Evolutionary conservation across 163 green algal species (phyloP).

Genomic region (Scenedesmus sp.): DNA sequence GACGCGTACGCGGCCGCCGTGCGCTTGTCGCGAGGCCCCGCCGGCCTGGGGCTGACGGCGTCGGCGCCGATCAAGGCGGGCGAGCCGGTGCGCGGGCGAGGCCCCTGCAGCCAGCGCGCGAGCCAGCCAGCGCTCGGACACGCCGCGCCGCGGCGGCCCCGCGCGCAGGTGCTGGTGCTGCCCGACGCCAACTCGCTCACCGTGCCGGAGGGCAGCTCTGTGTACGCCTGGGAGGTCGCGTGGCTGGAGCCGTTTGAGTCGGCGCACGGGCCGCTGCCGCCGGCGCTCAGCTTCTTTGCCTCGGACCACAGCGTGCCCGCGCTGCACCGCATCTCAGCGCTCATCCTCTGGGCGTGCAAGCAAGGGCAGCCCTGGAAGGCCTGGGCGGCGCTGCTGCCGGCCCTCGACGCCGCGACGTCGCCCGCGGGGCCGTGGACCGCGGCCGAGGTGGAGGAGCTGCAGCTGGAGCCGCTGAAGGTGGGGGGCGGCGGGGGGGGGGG

Average conservation of each 20-base stretch:
- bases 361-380: background rate
- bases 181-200: slow-evolving; percentile 1
- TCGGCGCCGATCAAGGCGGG: too few relatives aligned
- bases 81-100: too few relatives aligned
- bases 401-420: background rate
- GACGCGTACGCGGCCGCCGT: too few relatives aligned
- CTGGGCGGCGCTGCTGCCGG: slow-evolving; percentile 9
- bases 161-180: background rate
- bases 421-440: background rate
- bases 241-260: slow-evolving; percentile 1
- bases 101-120: too few relatives aligned
- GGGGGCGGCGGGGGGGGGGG: too few relatives aligned
- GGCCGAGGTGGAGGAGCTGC: slow-evolving; percentile 1
- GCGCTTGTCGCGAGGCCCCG: too few relatives aligned
- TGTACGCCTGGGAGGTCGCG: background rate
- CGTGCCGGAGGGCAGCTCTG: slow-evolving; percentile 9
- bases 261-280: background rate
- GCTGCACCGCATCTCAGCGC: background rate
- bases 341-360: slow-evolving; percentile 6
- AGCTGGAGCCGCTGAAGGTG: slow-evolving; percentile 17
- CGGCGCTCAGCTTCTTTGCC: background rate
- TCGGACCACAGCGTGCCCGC: background rate
- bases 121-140: too few relatives aligned
- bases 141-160: too few relatives aligned
- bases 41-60: too few relatives aligned